Evolutionary conservation across 495 filamentous ascomycete species (phyloP).

Genomic region (Xylaria telfairii): DNA sequence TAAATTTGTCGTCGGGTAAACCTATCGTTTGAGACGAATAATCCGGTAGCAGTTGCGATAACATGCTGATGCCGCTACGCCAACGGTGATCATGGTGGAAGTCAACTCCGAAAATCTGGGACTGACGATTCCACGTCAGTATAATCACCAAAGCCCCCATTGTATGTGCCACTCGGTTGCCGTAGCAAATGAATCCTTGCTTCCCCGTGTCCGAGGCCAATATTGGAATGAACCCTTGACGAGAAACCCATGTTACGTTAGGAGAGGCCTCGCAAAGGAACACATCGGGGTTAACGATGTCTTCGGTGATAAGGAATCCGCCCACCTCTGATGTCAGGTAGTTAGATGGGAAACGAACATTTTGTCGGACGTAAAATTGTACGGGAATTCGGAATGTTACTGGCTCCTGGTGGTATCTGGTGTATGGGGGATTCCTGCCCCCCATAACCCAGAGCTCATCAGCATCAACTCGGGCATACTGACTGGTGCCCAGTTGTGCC

Average conservation of each 20-base stretch:
- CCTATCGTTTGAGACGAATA: not conserved
- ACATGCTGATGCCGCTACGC: not conserved
- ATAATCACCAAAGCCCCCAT: not conserved
- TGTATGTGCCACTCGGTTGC: not conserved
- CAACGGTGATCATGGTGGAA: not conserved
- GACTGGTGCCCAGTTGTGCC: not conserved
- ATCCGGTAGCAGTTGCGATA: not conserved
- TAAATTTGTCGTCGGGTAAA: not conserved
- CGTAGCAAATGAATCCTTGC: not conserved
- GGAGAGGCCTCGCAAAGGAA: not conserved
- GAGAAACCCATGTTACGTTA: not conserved
- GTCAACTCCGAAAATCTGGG: not conserved
- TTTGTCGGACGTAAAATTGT: not conserved
- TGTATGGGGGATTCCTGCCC: not conserved
- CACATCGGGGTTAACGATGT: not conserved
- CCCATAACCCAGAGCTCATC: not conserved
- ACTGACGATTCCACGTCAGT: not conserved
- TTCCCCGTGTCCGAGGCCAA: not conserved
- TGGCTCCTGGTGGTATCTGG: not conserved
- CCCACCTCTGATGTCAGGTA: not conserved
- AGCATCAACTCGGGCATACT: not conserved
- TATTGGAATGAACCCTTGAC: not conserved
- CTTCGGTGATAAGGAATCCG: not conserved
- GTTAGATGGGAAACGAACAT: not conserved
- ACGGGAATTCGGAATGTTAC: not conserved